phyloP scores from a whole-genome alignment of 768 basidiomycete species.

The Collybiopsis confluens region DNA sequence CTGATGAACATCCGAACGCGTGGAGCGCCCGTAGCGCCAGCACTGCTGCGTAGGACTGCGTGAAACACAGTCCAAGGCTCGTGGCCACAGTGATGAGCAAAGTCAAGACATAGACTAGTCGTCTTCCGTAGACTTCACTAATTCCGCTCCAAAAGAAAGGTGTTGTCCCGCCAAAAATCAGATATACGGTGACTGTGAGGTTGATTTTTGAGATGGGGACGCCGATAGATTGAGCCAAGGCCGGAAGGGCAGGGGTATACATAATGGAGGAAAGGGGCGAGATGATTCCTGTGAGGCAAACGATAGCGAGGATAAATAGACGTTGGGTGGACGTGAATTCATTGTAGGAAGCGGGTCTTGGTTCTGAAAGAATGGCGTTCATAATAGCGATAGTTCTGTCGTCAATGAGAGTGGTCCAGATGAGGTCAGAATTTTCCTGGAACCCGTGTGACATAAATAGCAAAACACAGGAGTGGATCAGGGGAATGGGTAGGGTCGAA shows the following conservation, averaged over 20 bases:
- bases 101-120: not conserved
- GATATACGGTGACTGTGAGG: conserved; percentile 3
- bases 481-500: no score
- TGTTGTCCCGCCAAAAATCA: conserved; percentile 1
- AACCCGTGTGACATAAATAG: no score
- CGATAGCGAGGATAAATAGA: not conserved
- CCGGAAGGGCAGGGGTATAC: conserved; percentile 6
- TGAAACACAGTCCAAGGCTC: not conserved
- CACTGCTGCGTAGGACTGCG: not conserved
- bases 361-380: no score
- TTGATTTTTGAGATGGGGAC: conserved; percentile 2
- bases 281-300: conserved; percentile 2
- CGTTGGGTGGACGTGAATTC: not conserved
- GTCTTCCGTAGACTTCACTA: conserved; percentile 3
- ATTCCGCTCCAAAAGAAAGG: not conserved
- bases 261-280: not conserved
- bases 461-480: no score
- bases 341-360: no score
- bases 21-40: conserved; percentile 1
- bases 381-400: no score
- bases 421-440: no score
- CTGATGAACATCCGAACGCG: not conserved
- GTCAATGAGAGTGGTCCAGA: no score
- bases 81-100: not conserved
- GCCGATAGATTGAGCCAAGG: conserved; percentile 1